These are phyloP conservation scores for Magnusiomyces paraingens DNA, from an alignment of 1,139 yeast genomes.

Conservation along the genomic window DNA sequence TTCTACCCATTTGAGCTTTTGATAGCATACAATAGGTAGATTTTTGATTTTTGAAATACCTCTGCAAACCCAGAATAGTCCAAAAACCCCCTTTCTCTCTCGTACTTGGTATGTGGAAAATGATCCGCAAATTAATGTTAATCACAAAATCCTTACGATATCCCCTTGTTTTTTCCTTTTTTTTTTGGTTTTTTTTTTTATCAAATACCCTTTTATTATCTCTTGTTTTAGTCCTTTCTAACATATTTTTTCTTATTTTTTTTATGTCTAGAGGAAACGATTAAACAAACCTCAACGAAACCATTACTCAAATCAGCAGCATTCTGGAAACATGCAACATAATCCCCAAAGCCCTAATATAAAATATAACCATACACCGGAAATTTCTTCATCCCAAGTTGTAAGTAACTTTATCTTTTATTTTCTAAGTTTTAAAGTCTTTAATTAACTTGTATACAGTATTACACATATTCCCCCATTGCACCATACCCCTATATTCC, in stretches of 20 bases:
- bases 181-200: no score
- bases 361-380: not conserved
- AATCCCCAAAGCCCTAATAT: not conserved
- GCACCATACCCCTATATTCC: not conserved
- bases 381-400: not conserved
- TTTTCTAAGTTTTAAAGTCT: not conserved
- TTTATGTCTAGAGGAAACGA: not conserved
- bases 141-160: no score
- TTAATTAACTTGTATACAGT: not conserved
- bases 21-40: no score
- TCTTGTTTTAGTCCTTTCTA: no score
- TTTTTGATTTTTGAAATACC: no score
- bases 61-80: no score
- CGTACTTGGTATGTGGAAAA: no score
- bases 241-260: not conserved
- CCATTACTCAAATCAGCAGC: not conserved
- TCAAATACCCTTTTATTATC: no score
- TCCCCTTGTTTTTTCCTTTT: no score
- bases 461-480: not conserved
- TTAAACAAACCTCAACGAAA: not conserved
- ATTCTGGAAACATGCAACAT: not conserved
- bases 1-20: no score
- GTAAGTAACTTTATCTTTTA: not conserved
- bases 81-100: no score
- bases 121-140: no score